These are phyloP conservation scores for Angomonas deanei DNA, from an alignment of 208 protist species.

Conservation along the genomic window DNA sequence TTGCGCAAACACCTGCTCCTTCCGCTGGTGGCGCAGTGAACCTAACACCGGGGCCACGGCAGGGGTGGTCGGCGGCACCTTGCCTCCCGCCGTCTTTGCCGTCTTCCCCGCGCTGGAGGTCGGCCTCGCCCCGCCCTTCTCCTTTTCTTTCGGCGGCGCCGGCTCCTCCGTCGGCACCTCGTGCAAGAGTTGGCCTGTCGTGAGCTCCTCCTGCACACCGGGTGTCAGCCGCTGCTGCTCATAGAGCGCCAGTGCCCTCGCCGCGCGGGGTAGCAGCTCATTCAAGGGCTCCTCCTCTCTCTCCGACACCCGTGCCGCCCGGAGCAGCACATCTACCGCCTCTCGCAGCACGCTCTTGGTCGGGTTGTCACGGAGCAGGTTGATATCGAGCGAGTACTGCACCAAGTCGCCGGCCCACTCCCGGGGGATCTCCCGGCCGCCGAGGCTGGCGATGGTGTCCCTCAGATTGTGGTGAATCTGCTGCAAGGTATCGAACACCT, in stretches of 20 bases:
- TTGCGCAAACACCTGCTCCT: background rate
- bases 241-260: slow-evolving; percentile 24
- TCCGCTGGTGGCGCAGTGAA: background rate
- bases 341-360: slow-evolving; percentile 44
- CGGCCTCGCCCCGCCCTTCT: background rate
- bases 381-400: slow-evolving; percentile 35
- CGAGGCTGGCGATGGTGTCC: slow-evolving; percentile 20
- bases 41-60: slow-evolving; percentile 2
- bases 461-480: slow-evolving; percentile 41
- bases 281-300: slow-evolving; percentile 27
- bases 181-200: slow-evolving; percentile 12
- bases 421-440: background rate
- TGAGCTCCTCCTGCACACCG: slow-evolving; percentile 14
- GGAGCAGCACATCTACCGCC: slow-evolving; percentile 51
- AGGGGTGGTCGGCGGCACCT: background rate
- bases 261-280: slow-evolving; percentile 40
- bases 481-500: slow-evolving; percentile 53
- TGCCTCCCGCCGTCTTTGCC: background rate
- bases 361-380: slow-evolving; percentile 41
- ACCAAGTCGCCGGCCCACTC: slow-evolving; percentile 48
- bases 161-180: background rate
- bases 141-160: background rate
- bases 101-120: background rate
- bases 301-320: slow-evolving; percentile 42
- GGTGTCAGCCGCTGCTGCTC: slow-evolving; percentile 8